phyloP scores from a whole-genome alignment of 2,329 filamentous ascomycete species.

The Parascedosporium putredinis region DNA sequence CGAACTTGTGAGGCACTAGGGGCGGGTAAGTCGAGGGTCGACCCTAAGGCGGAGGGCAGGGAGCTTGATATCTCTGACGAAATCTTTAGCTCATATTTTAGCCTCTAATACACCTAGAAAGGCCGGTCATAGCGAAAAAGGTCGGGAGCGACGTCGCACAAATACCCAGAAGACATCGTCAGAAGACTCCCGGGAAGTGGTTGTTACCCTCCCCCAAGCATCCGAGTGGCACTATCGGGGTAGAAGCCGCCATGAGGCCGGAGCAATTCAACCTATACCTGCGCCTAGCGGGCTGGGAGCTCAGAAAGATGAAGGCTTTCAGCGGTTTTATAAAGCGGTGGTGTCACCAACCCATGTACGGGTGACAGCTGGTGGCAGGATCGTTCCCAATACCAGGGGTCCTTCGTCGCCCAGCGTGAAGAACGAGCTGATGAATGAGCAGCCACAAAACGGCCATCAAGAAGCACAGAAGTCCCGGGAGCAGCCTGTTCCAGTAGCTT shows the following conservation, averaged over 20 bases:
- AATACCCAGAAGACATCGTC: slow-evolving; percentile 1
- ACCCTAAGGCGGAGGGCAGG: not conserved
- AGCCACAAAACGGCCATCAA: not conserved
- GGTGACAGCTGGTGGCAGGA: slow-evolving; percentile 56
- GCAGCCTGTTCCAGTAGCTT: not conserved
- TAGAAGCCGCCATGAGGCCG: slow-evolving; percentile 32
- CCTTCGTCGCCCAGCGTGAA: slow-evolving; percentile 39
- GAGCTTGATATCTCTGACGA: not conserved
- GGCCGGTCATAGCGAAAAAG: not conserved
- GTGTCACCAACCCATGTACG: slow-evolving; percentile 56
- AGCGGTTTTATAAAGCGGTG: slow-evolving; percentile 58
- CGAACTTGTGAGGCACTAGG: slow-evolving; percentile 10
- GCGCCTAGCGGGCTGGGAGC: slow-evolving; percentile 41
- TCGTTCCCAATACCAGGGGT: slow-evolving; percentile 53
- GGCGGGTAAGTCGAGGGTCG: slow-evolving; percentile 9
- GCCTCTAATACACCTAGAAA: not conserved
- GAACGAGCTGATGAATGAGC: not conserved
- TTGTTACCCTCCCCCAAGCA: slow-evolving; percentile 5
- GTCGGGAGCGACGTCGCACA: not conserved
- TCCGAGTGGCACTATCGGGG: slow-evolving; percentile 35
- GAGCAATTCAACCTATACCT: slow-evolving; percentile 34
- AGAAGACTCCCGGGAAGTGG: slow-evolving; percentile 6
- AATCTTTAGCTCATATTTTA: not conserved
- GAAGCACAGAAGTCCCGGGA: slow-evolving; percentile 1
- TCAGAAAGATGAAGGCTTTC: slow-evolving; percentile 55